Evolutionary conservation across 2,329 filamentous ascomycete genomes (phyloP).

Genomic region (Sporothrix mexicana): DNA sequence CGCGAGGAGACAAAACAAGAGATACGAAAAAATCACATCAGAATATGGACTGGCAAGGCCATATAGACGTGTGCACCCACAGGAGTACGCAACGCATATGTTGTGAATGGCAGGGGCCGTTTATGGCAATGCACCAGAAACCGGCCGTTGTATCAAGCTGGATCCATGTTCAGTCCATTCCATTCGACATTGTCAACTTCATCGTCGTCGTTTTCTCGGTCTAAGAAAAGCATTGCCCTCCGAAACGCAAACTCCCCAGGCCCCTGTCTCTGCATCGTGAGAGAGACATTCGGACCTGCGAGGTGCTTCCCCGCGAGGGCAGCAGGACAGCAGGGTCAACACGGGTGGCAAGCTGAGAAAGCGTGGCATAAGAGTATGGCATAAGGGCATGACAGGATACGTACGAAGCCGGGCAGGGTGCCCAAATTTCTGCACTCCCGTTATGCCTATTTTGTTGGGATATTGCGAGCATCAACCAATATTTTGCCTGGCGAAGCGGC

Average conservation of each 20-base stretch:
- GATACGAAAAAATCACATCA: background rate
- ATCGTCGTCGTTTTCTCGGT: background rate
- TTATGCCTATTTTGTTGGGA: background rate
- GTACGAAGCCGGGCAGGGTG: background rate
- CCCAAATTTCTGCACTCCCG: background rate
- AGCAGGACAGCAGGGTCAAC: background rate
- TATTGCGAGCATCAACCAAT: background rate
- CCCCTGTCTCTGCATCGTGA: slow-evolving; percentile 9
- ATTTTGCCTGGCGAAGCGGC: background rate
- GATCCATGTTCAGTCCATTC: background rate
- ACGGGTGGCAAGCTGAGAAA: too few relatives aligned
- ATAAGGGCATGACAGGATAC: background rate
- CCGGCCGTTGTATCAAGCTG: background rate
- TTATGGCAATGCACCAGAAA: background rate
- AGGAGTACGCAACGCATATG: background rate
- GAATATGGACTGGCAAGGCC: background rate
- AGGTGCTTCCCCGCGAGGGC: background rate
- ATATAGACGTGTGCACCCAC: background rate
- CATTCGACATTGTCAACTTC: background rate
- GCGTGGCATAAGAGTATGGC: too few relatives aligned
- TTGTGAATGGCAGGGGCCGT: background rate
- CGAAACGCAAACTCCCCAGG: background rate
- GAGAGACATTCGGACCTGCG: background rate
- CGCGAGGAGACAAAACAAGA: background rate
- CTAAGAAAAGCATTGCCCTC: background rate